These are phyloP conservation scores for Coniella vitis DNA, from an alignment of 2,329 filamentous ascomycete species.

Conservation along the genomic window DNA sequence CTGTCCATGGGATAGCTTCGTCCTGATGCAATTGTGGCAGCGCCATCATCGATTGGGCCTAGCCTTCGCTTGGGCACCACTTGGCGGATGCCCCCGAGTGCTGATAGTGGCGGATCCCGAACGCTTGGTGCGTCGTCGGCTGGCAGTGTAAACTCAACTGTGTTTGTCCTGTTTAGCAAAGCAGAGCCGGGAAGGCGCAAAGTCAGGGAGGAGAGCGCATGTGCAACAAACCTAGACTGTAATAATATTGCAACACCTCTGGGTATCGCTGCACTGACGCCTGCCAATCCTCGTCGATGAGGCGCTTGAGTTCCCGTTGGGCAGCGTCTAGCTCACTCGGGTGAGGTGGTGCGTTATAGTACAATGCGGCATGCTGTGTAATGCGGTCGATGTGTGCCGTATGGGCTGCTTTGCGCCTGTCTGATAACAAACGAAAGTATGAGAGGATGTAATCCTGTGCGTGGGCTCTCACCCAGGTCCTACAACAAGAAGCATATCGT, in stretches of 20 bases:
- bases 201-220: no score
- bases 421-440: slow-evolving; percentile 55
- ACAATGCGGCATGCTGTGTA: slow-evolving; percentile 47
- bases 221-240: slow-evolving; percentile 40
- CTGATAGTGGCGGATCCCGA: slow-evolving; percentile 53
- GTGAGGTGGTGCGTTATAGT: slow-evolving; percentile 51
- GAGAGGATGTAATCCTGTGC: slow-evolving; percentile 63
- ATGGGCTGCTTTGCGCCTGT: slow-evolving; percentile 54
- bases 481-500: slow-evolving; percentile 23
- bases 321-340: slow-evolving; percentile 58
- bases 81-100: slow-evolving; percentile 43
- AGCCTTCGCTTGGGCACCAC: slow-evolving; percentile 31
- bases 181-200: neutral
- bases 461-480: slow-evolving; percentile 57
- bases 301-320: slow-evolving; percentile 60
- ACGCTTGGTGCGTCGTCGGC: slow-evolving; percentile 53
- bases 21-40: slow-evolving; percentile 29
- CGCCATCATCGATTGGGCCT: slow-evolving; percentile 10
- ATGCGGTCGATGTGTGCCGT: slow-evolving; percentile 49
- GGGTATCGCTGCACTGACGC: slow-evolving; percentile 69
- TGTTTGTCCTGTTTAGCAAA: neutral
- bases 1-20: slow-evolving; percentile 28
- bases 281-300: slow-evolving; percentile 75
- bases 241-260: slow-evolving; percentile 77
- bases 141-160: slow-evolving; percentile 58